These are phyloP conservation scores for Zymoseptoria passerinii DNA, from an alignment of 2,329 filamentous ascomycete species.

Conservation along the genomic window DNA sequence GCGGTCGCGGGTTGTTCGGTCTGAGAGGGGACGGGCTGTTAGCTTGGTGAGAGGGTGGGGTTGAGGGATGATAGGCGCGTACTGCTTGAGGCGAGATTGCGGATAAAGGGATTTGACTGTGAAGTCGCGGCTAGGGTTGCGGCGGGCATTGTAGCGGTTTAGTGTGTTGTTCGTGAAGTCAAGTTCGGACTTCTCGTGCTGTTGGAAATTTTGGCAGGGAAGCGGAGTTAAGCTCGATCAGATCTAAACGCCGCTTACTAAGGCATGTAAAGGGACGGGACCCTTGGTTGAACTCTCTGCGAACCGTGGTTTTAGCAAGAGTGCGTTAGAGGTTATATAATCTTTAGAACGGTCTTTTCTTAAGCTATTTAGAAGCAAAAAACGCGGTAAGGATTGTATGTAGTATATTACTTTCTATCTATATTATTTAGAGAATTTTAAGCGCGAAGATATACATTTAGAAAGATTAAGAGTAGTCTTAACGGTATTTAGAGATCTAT, in stretches of 20 bases:
- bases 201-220: background rate
- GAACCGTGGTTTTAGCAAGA: background rate
- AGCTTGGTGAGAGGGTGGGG: background rate
- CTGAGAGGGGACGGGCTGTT: constrained; percentile 8
- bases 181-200: background rate
- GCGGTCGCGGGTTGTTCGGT: constrained; percentile 24
- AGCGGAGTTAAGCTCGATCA: background rate
- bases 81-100: constrained; percentile 79
- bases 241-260: background rate
- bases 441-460: background rate
- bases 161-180: background rate
- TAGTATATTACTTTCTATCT: background rate
- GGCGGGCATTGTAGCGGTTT: constrained; percentile 10
- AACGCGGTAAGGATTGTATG: background rate
- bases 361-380: background rate
- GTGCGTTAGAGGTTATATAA: background rate
- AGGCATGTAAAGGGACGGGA: too few species aligned
- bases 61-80: constrained; percentile 50
- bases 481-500: background rate
- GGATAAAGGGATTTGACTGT: constrained; percentile 55
- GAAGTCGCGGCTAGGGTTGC: constrained; percentile 9
- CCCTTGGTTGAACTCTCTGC: background rate
- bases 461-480: background rate
- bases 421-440: background rate
- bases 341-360: background rate